A percentile compares a stretch with the other conserved stretches of the same genome.
Evolutionary conservation across 139 green algal genomes (phyloP).

Genomic region (Desmodesmus armatus): DNA sequence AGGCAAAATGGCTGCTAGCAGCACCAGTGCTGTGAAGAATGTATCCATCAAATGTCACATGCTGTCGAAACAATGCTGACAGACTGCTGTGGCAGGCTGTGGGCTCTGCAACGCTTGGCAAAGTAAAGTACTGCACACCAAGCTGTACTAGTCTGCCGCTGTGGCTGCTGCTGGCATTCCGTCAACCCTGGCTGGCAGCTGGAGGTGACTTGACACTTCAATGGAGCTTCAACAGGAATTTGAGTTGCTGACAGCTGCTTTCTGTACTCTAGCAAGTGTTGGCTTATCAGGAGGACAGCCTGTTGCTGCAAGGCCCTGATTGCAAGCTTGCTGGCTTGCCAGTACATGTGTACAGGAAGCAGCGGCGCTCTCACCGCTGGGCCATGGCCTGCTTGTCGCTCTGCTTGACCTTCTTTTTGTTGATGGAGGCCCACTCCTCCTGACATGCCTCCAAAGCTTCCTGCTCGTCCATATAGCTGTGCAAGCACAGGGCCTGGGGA

Average conservation of each 20-base stretch:
- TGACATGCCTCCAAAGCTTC: constrained; percentile 15
- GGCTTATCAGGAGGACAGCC: neutral
- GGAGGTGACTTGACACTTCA: too few species aligned
- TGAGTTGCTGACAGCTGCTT: too few species aligned
- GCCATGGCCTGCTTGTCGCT: constrained; percentile 28
- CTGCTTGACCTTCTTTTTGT: constrained; percentile 1
- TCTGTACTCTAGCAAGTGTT: too few species aligned
- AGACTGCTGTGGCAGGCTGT: too few species aligned
- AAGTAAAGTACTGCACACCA: too few species aligned
- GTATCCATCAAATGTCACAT: too few species aligned
- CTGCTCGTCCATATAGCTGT: constrained; percentile 19
- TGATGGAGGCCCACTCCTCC: constrained; percentile 1
- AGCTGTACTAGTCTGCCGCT: too few species aligned
- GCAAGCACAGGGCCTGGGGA: neutral
- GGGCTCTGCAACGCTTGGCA: too few species aligned
- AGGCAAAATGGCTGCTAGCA: neutral
- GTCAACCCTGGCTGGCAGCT: too few species aligned
- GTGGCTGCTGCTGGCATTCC: too few species aligned
- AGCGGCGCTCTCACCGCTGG: constrained; percentile 19
- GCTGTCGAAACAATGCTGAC: too few species aligned
- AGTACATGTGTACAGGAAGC: neutral
- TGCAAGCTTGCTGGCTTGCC: neutral
- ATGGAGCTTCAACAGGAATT: too few species aligned
- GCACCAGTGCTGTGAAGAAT: neutral
- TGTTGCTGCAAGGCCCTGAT: neutral